These are phyloP conservation scores for Sugiyamaella qingdaonensis DNA, from an alignment of 805 yeast species.

Conservation along the genomic window DNA sequence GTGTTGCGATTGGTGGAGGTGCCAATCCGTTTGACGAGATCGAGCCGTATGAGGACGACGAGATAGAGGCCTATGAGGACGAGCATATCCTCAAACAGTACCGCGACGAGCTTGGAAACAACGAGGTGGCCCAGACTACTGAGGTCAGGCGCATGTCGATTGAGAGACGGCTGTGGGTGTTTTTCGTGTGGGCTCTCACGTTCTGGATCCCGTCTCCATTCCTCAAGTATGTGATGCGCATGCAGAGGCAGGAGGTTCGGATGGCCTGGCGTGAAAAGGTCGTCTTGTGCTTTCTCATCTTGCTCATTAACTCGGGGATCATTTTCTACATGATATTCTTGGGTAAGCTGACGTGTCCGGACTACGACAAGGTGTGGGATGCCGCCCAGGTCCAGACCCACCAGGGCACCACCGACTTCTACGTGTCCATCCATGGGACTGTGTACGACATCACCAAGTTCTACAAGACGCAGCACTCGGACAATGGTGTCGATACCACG, in stretches of 20 bases:
- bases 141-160: slow-evolving; percentile 31
- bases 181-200: slow-evolving; percentile 38
- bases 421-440: slow-evolving; percentile 37
- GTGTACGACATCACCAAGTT: slow-evolving; percentile 41
- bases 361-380: slow-evolving; percentile 40
- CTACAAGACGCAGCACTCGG: slow-evolving; percentile 39
- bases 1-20: background rate
- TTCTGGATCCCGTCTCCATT: slow-evolving; percentile 40
- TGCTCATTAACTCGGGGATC: slow-evolving; percentile 35
- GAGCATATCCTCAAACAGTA: background rate
- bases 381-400: slow-evolving; percentile 34
- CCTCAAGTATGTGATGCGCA: slow-evolving; percentile 33
- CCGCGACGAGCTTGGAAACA: slow-evolving; percentile 29
- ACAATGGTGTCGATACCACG: slow-evolving; percentile 33
- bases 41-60: slow-evolving; percentile 16
- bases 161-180: slow-evolving; percentile 35
- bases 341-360: slow-evolving; percentile 38
- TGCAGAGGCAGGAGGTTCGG: slow-evolving; percentile 39
- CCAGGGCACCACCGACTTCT: slow-evolving; percentile 35
- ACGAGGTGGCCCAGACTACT: slow-evolving; percentile 28
- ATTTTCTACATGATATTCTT: slow-evolving; percentile 42
- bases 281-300: slow-evolving; percentile 34
- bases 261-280: slow-evolving; percentile 43
- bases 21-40: slow-evolving; percentile 6
- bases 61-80: slow-evolving; percentile 10